These are phyloP conservation scores for Gonium pectorale DNA, from an alignment of 139 green algal species.

Conservation along the genomic window DNA sequence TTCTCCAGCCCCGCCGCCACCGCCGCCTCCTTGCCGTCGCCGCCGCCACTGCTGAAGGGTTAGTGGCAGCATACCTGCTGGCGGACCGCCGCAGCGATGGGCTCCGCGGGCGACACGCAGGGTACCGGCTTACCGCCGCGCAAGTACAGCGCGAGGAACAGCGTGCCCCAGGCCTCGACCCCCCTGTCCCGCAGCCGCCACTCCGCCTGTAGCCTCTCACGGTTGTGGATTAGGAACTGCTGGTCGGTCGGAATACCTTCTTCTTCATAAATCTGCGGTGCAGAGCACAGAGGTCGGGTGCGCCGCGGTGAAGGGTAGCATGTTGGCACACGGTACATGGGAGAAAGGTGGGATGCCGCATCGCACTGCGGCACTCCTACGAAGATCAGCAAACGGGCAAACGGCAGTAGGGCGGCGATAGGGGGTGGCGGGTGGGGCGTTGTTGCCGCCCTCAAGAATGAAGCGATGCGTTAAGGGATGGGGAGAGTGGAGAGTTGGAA, in stretches of 20 bases:
- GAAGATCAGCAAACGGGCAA: too few species aligned
- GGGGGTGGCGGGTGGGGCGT: too few species aligned
- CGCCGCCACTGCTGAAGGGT: conserved; percentile 1
- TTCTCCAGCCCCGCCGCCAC: too few species aligned
- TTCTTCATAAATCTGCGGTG: not conserved
- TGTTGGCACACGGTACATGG: not conserved
- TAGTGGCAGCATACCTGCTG: not conserved
- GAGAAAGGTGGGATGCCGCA: too few species aligned
- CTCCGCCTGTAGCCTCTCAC: not conserved
- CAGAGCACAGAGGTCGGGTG: not conserved
- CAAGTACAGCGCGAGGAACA: conserved; percentile 94
- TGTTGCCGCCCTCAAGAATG: too few species aligned
- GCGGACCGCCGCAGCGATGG: not conserved
- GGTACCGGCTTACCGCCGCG: conserved; percentile 75
- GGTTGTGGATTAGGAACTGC: not conserved
- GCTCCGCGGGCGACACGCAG: not conserved
- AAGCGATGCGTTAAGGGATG: too few species aligned
- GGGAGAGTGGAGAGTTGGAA: too few species aligned
- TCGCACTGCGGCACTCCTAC: too few species aligned
- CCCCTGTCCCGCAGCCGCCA: not conserved
- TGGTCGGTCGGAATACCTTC: not conserved
- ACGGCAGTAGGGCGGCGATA: too few species aligned
- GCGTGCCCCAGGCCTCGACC: conserved; percentile 74
- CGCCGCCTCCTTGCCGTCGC: too few species aligned
- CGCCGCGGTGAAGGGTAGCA: not conserved